phyloP scores from a whole-genome alignment of 768 basidiomycete genomes.

The Coprinopsis sp. region DNA sequence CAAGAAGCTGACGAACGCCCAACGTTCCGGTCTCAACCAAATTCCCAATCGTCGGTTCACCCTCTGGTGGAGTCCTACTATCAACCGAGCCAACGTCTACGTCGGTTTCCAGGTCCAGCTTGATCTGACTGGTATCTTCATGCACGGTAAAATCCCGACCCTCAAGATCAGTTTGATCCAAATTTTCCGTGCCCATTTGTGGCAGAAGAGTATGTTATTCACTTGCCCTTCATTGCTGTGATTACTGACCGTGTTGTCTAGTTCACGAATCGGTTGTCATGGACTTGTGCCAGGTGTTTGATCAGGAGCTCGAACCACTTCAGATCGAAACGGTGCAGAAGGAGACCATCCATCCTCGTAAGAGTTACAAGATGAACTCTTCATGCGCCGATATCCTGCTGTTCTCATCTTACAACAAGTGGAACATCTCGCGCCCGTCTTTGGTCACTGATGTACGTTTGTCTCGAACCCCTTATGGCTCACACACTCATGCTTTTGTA shows the following conservation, averaged over 20 bases:
- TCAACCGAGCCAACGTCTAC: conserved; percentile 98
- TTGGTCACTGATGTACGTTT: conserved; percentile 88
- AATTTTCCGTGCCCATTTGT: conserved; percentile 99
- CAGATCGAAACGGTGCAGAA: conserved; percentile 99
- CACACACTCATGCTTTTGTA: conserved; percentile 21
- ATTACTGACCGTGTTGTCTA: conserved; percentile 22
- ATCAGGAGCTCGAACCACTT: conserved; percentile 95
- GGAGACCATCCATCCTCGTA: conserved; percentile 98
- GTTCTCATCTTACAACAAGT: conserved; percentile 96
- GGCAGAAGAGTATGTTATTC: conserved; percentile 89
- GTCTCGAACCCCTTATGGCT: neutral
- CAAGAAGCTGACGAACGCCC: conserved; percentile 96
- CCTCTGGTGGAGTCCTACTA: conserved; percentile 98
- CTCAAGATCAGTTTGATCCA: conserved; percentile 99
- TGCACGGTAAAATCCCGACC: conserved; percentile 98
- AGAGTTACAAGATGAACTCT: conserved; percentile 99
- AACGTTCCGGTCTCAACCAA: conserved; percentile 95
- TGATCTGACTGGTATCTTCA: conserved; percentile 96
- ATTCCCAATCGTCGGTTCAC: conserved; percentile 99
- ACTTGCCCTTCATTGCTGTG: conserved; percentile 19
- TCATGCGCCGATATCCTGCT: conserved; percentile 98
- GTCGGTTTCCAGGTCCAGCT: conserved; percentile 99
- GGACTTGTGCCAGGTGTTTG: conserved; percentile 98
- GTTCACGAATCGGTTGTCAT: conserved; percentile 91
- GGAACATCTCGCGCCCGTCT: conserved; percentile 96